These are phyloP conservation scores for Falciphora oryzae DNA, from an alignment of 2,329 filamentous ascomycete genomes.

Conservation along the genomic window DNA sequence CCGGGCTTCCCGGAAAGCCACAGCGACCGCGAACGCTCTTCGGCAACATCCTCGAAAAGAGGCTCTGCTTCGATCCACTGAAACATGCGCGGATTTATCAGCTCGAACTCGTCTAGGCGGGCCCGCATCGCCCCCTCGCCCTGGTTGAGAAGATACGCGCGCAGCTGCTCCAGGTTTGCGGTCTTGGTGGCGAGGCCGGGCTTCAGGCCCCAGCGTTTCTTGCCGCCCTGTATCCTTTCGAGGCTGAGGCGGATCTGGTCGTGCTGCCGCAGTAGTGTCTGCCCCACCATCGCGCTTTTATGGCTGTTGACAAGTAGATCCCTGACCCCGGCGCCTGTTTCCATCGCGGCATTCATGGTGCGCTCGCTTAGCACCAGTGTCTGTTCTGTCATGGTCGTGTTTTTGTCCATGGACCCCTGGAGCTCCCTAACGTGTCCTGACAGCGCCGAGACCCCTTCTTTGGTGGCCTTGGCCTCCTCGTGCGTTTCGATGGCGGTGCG, in stretches of 20 bases:
- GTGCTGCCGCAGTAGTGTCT: background rate
- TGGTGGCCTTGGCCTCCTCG: slow-evolving; percentile 6
- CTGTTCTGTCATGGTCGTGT: slow-evolving; percentile 8
- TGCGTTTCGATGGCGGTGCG: slow-evolving; percentile 4
- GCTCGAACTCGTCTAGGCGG: background rate
- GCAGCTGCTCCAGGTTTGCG: slow-evolving; percentile 7
- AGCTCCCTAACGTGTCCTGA: background rate
- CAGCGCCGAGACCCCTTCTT: background rate
- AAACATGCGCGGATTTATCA: slow-evolving; percentile 5
- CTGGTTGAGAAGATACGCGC: background rate
- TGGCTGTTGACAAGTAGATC: background rate
- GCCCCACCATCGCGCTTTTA: background rate
- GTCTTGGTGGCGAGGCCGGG: background rate
- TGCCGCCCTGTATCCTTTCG: background rate
- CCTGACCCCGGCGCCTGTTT: background rate
- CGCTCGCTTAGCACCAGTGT: background rate
- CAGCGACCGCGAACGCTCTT: background rate
- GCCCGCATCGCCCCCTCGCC: slow-evolving; percentile 7
- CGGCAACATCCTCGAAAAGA: background rate
- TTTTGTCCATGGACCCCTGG: slow-evolving; percentile 5
- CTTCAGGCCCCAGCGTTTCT: background rate
- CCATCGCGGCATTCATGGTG: background rate
- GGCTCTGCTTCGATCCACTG: slow-evolving; percentile 5
- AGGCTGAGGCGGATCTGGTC: background rate
- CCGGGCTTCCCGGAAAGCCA: slow-evolving; percentile 2